Base-by-base conservation (phyloP, 2,329 filamentous ascomycete genomes). In the Dactylellina leptospora region DNA sequence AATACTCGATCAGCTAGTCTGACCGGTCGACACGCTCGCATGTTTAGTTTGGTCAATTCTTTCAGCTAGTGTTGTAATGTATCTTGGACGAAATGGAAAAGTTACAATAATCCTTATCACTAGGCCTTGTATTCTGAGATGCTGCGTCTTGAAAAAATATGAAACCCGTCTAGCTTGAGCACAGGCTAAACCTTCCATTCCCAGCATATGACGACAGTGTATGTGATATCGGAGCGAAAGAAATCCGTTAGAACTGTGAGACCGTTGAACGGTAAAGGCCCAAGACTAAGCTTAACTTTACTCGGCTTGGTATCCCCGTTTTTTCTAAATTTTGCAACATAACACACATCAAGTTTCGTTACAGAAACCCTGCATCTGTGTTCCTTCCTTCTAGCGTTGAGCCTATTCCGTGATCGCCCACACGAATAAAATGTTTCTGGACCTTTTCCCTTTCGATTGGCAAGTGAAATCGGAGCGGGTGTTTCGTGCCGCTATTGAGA, bases 1-100 rank as follows among this genome's bases (percentile, higher is more conserved):
- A 86, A 74, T 96, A 91, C 80, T 78, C 88, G 74, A 88, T 96
- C 78, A 89, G 91, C 81, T 93, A 87, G 80, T 80, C 44, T 25
- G 23, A 42, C n/a, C 25, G 13, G 10, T 23, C 20, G 47, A 48
- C 23, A 36, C 44, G n/a, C n/a, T n/a, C n/a, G n/a, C n/a, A 16
- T 30, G 51, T 23, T 50, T 27, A 28, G 51, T 30, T 33, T 20
- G n/a, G 30, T 71, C 45, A 53, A 62, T 36, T 56, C 38, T 50
- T 55, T 45, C 28, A 38, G 28, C 44, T 22, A 45, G 40, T 45
- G 40, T 45, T 66, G 51, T 66, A 66, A 66, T 56, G 61, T 66
- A 66, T 27, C 44, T 71, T 71, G 66, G 66, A 51, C 58, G 44
- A 62, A 69, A 61, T 48, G 64, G 60, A 71, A 71, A 71, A 30